Evolutionary conservation across 179 eudicot species (phyloP), one percentile per base, ranked within the genome.

Genomic region (Corrigiola litoralis): DNA sequence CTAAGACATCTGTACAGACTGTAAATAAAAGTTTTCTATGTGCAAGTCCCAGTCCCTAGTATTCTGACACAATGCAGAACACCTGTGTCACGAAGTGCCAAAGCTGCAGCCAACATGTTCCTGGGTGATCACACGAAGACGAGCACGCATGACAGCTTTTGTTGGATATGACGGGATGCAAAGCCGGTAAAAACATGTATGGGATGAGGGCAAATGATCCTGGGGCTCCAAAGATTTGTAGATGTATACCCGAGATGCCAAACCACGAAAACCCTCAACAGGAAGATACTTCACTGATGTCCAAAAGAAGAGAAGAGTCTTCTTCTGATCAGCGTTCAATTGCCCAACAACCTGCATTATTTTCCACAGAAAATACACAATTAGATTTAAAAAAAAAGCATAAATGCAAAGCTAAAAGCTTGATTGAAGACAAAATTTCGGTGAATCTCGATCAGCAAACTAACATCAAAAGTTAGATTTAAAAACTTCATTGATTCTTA

Each of bases 51-150:
- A 57, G 4, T 9, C 36, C 50, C 50, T 3, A 31, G 2, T 5
- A 9, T 38, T 21, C 24, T 29, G 10, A 9, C 21, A 23, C 24
- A 41, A 57, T 24, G 68, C 32, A 36, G 44, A 37, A 14, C 20
- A 17, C 16, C 41, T 24, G 60, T 48, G 32, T 82, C 80, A 90
- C 84, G 76, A 80, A 58, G 82, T 86, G 59, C 99, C 97, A 66
- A 94, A 94, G 96, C 97, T 88, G 80, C 84, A 83, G 57, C 96
- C 86, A 24, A 94, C 81, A 69, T 94, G 96, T 61, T 94, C 95
- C 74, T 86, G 95, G 34, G 95, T 83, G 56, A 88, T 79, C 46
- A 87, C 33, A 46, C 14, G 56, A 17, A 94, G 80, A 53, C 91
- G 95, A 29, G 81, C 79, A 70, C 70, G 78, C 99, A 94, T 83